phyloP scores from a whole-genome alignment of 2,329 filamentous ascomycete genomes.

The Moelleriella libera region DNA sequence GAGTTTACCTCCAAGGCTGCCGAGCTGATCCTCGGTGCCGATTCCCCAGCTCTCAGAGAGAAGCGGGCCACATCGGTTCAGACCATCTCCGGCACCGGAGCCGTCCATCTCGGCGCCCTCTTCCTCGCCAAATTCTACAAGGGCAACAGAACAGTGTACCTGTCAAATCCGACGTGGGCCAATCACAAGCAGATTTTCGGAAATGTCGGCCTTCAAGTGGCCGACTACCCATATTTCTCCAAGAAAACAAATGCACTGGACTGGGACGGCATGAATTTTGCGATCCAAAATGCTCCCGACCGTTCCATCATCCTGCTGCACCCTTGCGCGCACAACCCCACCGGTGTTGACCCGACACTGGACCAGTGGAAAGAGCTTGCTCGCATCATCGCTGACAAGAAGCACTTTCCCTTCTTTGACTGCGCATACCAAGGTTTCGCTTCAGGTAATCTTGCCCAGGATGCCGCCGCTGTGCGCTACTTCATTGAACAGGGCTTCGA shows the following conservation, averaged over 20 bases:
- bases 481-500: slow-evolving; percentile 88
- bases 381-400: slow-evolving; percentile 56
- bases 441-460: slow-evolving; percentile 70
- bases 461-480: slow-evolving; percentile 86
- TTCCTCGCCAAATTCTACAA: slow-evolving; percentile 90
- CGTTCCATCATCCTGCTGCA: slow-evolving; percentile 83
- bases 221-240: slow-evolving; percentile 88
- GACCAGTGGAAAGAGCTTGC: slow-evolving; percentile 94
- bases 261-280: slow-evolving; percentile 71
- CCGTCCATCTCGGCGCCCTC: slow-evolving; percentile 81
- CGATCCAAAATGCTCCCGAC: slow-evolving; percentile 57
- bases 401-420: slow-evolving; percentile 97
- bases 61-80: slow-evolving; percentile 73
- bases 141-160: slow-evolving; percentile 63
- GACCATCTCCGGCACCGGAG: slow-evolving; percentile 94
- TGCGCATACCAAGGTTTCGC: slow-evolving; percentile 96
- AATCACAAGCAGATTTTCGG: slow-evolving; percentile 98
- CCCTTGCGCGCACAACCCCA: slow-evolving; percentile 95
- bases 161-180: slow-evolving; percentile 93
- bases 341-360: slow-evolving; percentile 84
- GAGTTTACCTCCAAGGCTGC: slow-evolving; percentile 82
- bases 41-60: slow-evolving; percentile 71
- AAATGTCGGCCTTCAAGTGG: slow-evolving; percentile 69
- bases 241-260: slow-evolving; percentile 81
- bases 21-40: slow-evolving; percentile 70